Conservation (phyloP, 345 rosid species). For the Xanthoceras sorbifolium region DNA sequence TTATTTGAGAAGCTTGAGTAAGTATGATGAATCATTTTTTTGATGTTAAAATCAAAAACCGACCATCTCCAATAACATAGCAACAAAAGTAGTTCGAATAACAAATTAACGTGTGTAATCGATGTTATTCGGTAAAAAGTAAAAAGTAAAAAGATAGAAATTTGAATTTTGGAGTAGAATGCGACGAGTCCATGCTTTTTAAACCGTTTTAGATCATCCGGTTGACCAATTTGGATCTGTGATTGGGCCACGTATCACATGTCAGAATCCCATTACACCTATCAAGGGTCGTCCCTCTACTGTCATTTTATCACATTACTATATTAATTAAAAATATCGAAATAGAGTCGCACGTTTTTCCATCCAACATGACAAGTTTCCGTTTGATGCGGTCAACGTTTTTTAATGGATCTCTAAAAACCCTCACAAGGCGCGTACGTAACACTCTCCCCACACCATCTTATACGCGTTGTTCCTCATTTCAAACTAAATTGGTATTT, state of each 20-base stretch:
- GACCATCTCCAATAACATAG: neutral
- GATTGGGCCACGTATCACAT: constrained; percentile 17
- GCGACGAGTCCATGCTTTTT: neutral
- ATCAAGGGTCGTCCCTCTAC: neutral
- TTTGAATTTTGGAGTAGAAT: neutral
- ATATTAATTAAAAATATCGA: neutral
- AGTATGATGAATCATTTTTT: too few relatives aligned
- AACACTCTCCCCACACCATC: neutral
- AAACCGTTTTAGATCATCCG: neutral
- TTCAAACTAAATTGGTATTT: too few relatives aligned
- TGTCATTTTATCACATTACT: neutral
- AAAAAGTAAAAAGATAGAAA: neutral
- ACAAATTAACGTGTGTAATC: too few relatives aligned
- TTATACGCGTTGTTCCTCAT: too few relatives aligned
- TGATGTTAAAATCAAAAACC: too few relatives aligned
- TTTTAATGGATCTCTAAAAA: neutral
- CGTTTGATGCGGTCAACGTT: constrained; percentile 27
- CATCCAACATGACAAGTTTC: constrained; percentile 16
- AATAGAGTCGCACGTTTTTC: constrained; percentile 5
- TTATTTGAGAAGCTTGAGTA: too few relatives aligned
- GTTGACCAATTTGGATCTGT: neutral
- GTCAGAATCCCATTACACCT: neutral
- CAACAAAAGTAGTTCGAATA: too few relatives aligned
- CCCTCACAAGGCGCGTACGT: neutral
- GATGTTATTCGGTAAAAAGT: neutral